phyloP scores from a whole-genome alignment of 2,329 filamentous ascomycete species.

The Exserohilum turcica region DNA sequence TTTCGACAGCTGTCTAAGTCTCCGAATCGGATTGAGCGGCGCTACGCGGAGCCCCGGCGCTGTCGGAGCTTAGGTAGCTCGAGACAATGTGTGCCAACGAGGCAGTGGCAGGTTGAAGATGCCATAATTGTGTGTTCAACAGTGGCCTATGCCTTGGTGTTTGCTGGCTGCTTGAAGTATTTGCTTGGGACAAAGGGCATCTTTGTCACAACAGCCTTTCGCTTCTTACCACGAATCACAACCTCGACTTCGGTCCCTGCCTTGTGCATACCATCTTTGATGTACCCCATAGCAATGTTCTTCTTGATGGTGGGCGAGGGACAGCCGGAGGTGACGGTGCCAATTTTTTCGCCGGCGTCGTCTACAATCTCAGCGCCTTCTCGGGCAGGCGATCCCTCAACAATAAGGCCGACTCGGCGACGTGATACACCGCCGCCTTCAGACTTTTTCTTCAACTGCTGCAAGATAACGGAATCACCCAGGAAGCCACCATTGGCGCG shows the following conservation, averaged over 20 bases:
- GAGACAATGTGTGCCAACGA: not conserved
- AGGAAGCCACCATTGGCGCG: slow-evolving; percentile 77
- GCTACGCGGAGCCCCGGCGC: not conserved
- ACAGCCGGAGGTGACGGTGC: slow-evolving; percentile 84
- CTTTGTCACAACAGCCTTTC: slow-evolving; percentile 76
- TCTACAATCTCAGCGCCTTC: slow-evolving; percentile 83
- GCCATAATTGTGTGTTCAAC: not conserved
- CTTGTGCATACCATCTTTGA: slow-evolving; percentile 82
- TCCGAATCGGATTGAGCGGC: not conserved
- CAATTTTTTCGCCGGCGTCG: slow-evolving; percentile 69
- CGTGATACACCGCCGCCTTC: slow-evolving; percentile 72
- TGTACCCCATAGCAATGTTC: slow-evolving; percentile 96
- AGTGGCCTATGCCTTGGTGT: slow-evolving; percentile 28
- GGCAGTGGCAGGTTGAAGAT: not conserved
- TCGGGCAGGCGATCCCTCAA: slow-evolving; percentile 85
- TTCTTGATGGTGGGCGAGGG: slow-evolving; percentile 83
- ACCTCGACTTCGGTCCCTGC: slow-evolving; percentile 80
- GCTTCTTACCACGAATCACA: slow-evolving; percentile 74
- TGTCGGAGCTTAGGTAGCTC: not conserved
- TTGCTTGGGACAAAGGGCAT: slow-evolving; percentile 87
- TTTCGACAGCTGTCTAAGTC: not conserved
- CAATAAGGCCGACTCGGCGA: slow-evolving; percentile 78
- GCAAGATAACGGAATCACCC: slow-evolving; percentile 76
- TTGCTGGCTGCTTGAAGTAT: slow-evolving; percentile 62
- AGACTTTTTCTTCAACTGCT: slow-evolving; percentile 76